Base-by-base conservation (phyloP, 2,329 filamentous ascomycete species). In the Aquanectria penicillioides region DNA sequence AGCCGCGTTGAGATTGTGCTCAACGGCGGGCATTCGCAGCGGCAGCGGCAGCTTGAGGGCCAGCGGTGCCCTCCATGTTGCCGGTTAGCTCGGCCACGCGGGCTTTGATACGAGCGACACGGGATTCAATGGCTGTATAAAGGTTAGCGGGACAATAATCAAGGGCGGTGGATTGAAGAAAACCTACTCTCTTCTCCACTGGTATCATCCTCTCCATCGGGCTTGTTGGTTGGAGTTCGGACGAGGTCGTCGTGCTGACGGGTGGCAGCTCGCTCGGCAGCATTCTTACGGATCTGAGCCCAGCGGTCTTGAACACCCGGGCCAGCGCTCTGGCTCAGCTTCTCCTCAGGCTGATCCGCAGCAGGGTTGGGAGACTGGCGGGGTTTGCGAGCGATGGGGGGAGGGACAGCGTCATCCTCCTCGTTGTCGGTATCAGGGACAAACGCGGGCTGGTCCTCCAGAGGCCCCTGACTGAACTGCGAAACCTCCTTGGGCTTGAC, bases 101-200 rank as follows among this genome's bases (percentile, higher is more conserved):
- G 59, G 95, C 95, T 80, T 97, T 98, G 84, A 99, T 99, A 63
- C 95, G 91, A 44, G 95, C 95, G 59, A 98, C 95, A 66, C 95
- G 92, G 44, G 93, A 94, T 77, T 99, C 95, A 71, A 98, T 98
- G 29, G 94, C 93, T 96, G 67, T n/a, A 51, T 20, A 36, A 37
- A 46, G 2, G 61, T 77, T 40, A 76, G 73, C 25, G 44, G 46
- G 22, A 12, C 5, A 18, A 28, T n/a, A 17, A 28, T 22, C 9
- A 20, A 29, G 23, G n/a, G 11, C 13, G 3, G 12, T 13, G 1
- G 6, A 33, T n/a, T 4, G 49, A 3, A 17, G 1, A 25, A 3
- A 15, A 89, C 91, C 85, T 82, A 93, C 91, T 95, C 83, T 97
- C 94, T 84, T 98, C 94, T 54, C 92, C 93, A 72, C 91, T 97